Evolutionary conservation across 139 green algal species (phyloP), one percentile per base, ranked within the genome.

Genomic region (Haematococcus sp.): DNA sequence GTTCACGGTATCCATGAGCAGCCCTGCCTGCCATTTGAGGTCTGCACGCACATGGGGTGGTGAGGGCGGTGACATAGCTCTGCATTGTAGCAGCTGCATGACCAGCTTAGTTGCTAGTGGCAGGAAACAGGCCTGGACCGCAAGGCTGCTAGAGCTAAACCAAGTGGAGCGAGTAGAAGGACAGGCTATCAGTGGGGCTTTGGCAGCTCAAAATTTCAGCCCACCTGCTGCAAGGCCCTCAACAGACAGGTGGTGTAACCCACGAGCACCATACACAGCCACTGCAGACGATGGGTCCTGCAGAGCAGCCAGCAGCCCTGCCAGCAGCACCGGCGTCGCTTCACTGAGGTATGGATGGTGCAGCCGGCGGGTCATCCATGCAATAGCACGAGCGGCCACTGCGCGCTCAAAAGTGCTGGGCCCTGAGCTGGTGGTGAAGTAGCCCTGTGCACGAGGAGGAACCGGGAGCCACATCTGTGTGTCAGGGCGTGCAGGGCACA

Each of bases 281-380:
- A 65, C 25, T 16, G 58, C 25, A 16, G 58, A 30, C 7, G n/a
- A 40, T 28, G 58, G 58, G 58, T 65, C 58, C 28, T 65, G 58
- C 58, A 65, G n/a, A 4, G 58, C 25, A 16, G 58, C 30, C 23
- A 65, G n/a, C 30, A 30, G n/a, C n/a, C n/a, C 58, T 22, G 58
- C 58, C 17, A 65, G 25, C n/a, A 65, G 58, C 11, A 65, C 25
- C 4, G 58, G 58, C 3, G n/a, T 65, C 23, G 58, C 58, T 16
- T n/a, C 34, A n/a, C 58, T 65, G 25, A 65, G 58, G 58, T 40
- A 65, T 40, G 58, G 58, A n/a, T 65, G 58, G n/a, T 30, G 30
- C 23, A 65, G 23, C 23, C 58, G n/a, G 3, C 28, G 25, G n/a
- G 58, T 30, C 3, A 65, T 22, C 58, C 58, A 22, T 35, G 58